phyloP scores from a whole-genome alignment of 176 grass and related monocot genomes.

The Alloteropsis semialata region DNA sequence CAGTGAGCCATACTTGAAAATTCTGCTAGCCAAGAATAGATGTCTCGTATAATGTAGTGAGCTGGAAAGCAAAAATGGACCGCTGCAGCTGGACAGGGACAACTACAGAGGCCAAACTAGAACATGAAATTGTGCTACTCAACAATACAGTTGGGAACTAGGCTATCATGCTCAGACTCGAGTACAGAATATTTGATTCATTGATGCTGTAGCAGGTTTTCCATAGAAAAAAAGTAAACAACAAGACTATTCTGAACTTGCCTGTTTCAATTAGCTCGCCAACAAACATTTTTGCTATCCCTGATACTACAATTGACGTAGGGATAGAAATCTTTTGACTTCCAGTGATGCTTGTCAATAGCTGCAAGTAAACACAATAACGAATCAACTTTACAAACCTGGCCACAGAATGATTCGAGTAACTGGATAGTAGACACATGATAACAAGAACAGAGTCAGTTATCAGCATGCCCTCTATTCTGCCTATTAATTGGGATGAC shows the following conservation, averaged over 20 bases:
- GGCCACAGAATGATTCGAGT: background rate
- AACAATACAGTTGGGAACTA: background rate
- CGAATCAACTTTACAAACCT: background rate
- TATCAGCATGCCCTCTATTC: too few species aligned
- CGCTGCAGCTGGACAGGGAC: background rate
- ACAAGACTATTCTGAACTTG: constrained; percentile 27
- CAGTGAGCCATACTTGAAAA: background rate
- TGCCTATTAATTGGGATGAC: background rate
- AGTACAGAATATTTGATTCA: background rate
- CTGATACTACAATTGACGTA: constrained; percentile 72
- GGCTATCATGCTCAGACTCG: background rate
- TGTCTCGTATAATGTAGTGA: background rate
- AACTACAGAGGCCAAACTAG: background rate
- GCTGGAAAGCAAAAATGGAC: background rate
- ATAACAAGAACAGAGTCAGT: background rate
- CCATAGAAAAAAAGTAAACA: constrained; percentile 9
- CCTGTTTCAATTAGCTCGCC: constrained; percentile 93
- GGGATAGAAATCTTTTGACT: constrained; percentile 84
- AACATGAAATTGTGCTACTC: background rate
- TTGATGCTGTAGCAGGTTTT: background rate
- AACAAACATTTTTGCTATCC: constrained; percentile 86
- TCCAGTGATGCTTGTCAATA: constrained; percentile 72
- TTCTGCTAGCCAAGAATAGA: background rate
- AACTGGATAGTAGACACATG: background rate
- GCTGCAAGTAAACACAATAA: constrained; percentile 44